A percentile compares a stretch with the other conserved stretches of the same genome.
Conservation (phyloP, 2,329 filamentous ascomycete genomes). For the Trichocomaceae sp. region DNA sequence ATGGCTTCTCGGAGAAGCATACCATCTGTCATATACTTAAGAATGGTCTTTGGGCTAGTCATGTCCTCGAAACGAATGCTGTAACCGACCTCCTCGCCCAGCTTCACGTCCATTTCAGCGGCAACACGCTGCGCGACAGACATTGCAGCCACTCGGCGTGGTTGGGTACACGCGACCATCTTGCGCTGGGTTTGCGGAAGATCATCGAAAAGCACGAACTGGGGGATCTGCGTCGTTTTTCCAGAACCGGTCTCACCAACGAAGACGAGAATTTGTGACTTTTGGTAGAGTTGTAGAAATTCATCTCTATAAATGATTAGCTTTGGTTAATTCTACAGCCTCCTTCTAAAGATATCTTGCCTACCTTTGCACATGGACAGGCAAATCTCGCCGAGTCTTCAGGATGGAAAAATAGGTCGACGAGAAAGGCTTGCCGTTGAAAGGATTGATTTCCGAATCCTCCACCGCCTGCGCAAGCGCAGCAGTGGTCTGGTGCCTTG, state of each 20-base stretch:
- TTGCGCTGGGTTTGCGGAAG: slow-evolving; percentile 78
- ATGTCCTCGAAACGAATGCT: slow-evolving; percentile 98
- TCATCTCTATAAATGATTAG: slow-evolving; percentile 61
- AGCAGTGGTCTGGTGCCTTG: slow-evolving; percentile 73
- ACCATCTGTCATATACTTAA: slow-evolving; percentile 99
- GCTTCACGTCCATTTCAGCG: slow-evolving; percentile 85
- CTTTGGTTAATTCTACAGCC: background rate
- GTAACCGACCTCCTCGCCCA: slow-evolving; percentile 95
- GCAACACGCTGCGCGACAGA: slow-evolving; percentile 97
- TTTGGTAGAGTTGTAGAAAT: slow-evolving; percentile 88
- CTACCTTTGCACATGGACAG: slow-evolving; percentile 83
- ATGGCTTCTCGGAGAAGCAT: slow-evolving; percentile 96
- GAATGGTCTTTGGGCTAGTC: slow-evolving; percentile 77
- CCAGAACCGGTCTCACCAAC: slow-evolving; percentile 98
- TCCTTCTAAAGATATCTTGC: slow-evolving; percentile 19
- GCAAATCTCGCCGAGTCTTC: slow-evolving; percentile 72
- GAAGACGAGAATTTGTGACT: slow-evolving; percentile 92
- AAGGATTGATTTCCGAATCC: slow-evolving; percentile 75
- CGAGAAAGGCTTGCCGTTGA: slow-evolving; percentile 71
- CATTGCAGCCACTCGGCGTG: slow-evolving; percentile 96
- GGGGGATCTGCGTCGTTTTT: slow-evolving; percentile 98
- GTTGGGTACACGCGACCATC: slow-evolving; percentile 94
- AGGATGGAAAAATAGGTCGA: slow-evolving; percentile 86
- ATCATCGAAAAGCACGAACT: slow-evolving; percentile 97
- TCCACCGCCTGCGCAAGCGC: slow-evolving; percentile 67